phyloP scores from a whole-genome alignment of 768 basidiomycete species.

The Suillus tomentosus region DNA sequence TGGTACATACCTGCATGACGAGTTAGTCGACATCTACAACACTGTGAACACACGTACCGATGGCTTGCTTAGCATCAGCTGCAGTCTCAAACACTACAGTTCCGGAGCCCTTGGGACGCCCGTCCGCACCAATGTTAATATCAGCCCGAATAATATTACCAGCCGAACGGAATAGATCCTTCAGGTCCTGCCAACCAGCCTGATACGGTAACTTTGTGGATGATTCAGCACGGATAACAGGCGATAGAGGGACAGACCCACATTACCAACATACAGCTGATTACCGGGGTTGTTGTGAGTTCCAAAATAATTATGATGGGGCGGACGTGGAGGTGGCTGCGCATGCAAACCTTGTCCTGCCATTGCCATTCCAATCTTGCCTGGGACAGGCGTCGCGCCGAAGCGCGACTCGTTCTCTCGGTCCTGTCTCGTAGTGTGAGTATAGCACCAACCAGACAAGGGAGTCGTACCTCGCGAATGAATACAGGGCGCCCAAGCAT shows the following conservation, averaged over 20 bases:
- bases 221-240: slow-evolving; percentile 11
- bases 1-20: slow-evolving; percentile 81
- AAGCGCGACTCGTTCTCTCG: slow-evolving; percentile 96
- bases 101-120: slow-evolving; percentile 94
- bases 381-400: slow-evolving; percentile 92
- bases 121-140: slow-evolving; percentile 91
- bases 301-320: slow-evolving; percentile 74
- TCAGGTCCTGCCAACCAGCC: slow-evolving; percentile 99
- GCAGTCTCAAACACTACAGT: slow-evolving; percentile 93
- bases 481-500: slow-evolving; percentile 95
- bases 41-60: slow-evolving; percentile 57
- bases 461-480: slow-evolving; percentile 81
- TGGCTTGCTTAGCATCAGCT: slow-evolving; percentile 89
- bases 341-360: slow-evolving; percentile 86
- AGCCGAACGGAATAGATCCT: slow-evolving; percentile 94
- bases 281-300: slow-evolving; percentile 70
- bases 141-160: slow-evolving; percentile 96
- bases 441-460: slow-evolving; percentile 5
- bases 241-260: slow-evolving; percentile 36
- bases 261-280: slow-evolving; percentile 92
- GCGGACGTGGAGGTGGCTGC: slow-evolving; percentile 79
- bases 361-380: slow-evolving; percentile 95
- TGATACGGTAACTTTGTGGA: slow-evolving; percentile 80
- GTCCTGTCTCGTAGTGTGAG: slow-evolving; percentile 55
- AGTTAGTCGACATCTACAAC: background rate